phyloP scores from a whole-genome alignment of 768 basidiomycete species.

The Naganishia friedmannii region DNA sequence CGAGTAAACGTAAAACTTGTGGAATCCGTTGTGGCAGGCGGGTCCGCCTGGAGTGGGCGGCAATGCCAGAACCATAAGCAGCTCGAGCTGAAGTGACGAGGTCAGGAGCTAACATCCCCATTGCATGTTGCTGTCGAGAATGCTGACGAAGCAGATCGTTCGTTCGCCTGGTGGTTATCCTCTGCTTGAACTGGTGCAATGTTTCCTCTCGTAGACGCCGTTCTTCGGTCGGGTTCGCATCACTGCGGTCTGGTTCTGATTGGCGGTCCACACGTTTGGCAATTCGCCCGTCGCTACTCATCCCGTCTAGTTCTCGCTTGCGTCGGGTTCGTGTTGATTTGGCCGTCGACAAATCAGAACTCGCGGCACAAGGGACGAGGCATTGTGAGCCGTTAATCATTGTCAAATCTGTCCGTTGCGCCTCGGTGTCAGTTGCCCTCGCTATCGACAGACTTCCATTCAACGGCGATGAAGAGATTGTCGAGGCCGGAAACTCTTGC shows the following conservation, averaged over 20 bases:
- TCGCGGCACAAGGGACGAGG: not conserved
- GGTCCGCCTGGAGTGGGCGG: not conserved
- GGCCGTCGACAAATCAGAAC: not conserved
- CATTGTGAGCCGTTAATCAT: no score
- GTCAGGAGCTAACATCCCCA: not conserved
- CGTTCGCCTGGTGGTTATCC: not conserved
- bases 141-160: not conserved
- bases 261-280: not conserved
- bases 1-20: not conserved
- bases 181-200: not conserved
- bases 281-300: not conserved
- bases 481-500: no score
- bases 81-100: not conserved
- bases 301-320: not conserved
- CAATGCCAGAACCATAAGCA: not conserved
- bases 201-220: not conserved
- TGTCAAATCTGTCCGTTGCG: no score
- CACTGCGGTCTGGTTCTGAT: not conserved
- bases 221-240: not conserved
- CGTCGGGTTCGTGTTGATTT: not conserved
- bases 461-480: no score
- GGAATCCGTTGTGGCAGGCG: not conserved
- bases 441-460: no score
- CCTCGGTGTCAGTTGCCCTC: no score
- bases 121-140: not conserved